These are phyloP conservation scores for Pseudogymnoascus sp. DNA, from an alignment of 2,329 filamentous ascomycete genomes.

Conservation along the genomic window DNA sequence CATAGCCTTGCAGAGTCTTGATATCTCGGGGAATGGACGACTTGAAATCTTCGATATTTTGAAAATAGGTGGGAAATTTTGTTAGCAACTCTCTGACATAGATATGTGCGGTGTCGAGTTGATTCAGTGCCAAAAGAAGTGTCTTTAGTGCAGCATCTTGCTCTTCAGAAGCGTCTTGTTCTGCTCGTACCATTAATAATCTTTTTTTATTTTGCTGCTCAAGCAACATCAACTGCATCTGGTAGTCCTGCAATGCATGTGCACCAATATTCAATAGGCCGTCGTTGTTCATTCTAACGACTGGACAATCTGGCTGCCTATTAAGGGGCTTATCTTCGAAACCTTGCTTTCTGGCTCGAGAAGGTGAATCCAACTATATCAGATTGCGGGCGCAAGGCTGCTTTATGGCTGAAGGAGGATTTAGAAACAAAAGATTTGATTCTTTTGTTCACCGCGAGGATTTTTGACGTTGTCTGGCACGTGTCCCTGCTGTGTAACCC, in stretches of 20 bases:
- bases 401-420: neutral
- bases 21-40: neutral
- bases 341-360: neutral
- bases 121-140: neutral
- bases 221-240: constrained; percentile 81
- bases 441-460: too few species aligned
- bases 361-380: neutral
- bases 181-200: constrained; percentile 73
- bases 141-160: neutral
- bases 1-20: neutral
- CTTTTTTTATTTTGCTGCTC: constrained; percentile 86
- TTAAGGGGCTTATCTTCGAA: neutral
- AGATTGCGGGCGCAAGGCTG: too few species aligned
- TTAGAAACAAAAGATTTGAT: neutral
- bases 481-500: too few species aligned
- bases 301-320: neutral
- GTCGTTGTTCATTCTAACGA: neutral
- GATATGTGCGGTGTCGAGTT: neutral
- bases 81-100: neutral
- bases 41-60: neutral
- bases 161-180: too few species aligned
- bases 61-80: neutral
- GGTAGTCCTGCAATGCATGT: constrained; percentile 78
- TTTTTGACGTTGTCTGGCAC: too few species aligned
- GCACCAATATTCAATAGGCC: too few species aligned